A percentile compares a stretch with the other conserved stretches of the same genome.
Evolutionary conservation across 2,329 filamentous ascomycete species (phyloP).

Genomic region (Colletotrichum sp.): DNA sequence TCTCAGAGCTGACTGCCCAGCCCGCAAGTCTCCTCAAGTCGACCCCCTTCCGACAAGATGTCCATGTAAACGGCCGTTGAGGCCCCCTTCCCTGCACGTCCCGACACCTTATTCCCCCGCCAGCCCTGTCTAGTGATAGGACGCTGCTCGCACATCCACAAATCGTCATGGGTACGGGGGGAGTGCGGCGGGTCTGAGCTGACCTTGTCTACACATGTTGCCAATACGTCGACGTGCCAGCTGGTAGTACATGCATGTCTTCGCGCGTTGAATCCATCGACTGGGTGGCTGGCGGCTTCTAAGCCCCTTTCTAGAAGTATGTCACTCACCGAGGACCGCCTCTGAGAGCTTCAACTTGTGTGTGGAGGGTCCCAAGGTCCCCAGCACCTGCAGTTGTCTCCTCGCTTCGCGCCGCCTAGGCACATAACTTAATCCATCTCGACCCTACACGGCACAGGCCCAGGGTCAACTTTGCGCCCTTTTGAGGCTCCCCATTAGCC

Average conservation of each 20-base stretch:
- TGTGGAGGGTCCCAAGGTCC: neutral
- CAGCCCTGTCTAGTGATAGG: slow-evolving; percentile 20
- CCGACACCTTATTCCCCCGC: slow-evolving; percentile 6
- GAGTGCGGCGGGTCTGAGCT: slow-evolving; percentile 12
- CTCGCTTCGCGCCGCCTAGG: slow-evolving; percentile 18
- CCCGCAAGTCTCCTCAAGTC: neutral
- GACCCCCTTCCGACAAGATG: neutral
- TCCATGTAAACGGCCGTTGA: slow-evolving; percentile 6
- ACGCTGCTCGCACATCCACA: neutral
- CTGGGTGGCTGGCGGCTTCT: slow-evolving; percentile 17
- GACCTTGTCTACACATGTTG: neutral
- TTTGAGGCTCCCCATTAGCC: slow-evolving; percentile 19
- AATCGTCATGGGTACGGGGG: slow-evolving; percentile 3
- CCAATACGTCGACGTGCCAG: neutral
- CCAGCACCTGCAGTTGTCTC: slow-evolving; percentile 12
- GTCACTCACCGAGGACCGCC: slow-evolving; percentile 12
- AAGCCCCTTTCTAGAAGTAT: slow-evolving; percentile 20
- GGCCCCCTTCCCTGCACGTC: slow-evolving; percentile 2
- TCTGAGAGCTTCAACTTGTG: neutral
- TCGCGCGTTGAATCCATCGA: slow-evolving; percentile 7
- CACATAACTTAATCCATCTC: slow-evolving; percentile 8
- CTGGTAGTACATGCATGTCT: slow-evolving; percentile 6
- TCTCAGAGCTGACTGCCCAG: slow-evolving; percentile 17
- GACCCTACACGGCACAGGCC: neutral
- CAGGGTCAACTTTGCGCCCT: neutral